Evolutionary conservation across 192 early-diverging fungal genomes (phyloP).

Genomic region (Pilobolus umbonatus): DNA sequence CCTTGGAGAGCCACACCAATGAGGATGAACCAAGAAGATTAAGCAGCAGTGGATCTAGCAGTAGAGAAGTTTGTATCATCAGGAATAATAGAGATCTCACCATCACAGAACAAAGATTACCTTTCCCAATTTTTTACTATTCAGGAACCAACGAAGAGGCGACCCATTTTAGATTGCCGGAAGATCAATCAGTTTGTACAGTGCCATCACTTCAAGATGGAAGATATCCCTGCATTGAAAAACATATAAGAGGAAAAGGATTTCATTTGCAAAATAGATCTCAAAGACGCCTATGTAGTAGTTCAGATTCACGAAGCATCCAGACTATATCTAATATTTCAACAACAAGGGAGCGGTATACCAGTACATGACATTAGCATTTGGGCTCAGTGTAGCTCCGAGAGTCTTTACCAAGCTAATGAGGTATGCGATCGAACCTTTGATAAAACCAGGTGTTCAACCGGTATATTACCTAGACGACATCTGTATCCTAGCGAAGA

Average conservation of each 20-base stretch:
- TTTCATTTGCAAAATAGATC: conserved; percentile 5
- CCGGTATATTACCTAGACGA: conserved; percentile 13
- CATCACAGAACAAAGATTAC: not conserved
- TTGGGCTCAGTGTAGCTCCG: conserved; percentile 6
- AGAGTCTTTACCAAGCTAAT: conserved; percentile 6
- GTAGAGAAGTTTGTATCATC: not conserved
- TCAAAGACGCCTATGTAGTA: no score
- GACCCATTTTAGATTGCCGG: not conserved
- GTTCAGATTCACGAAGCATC: conserved; percentile 3
- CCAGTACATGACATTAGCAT: not conserved
- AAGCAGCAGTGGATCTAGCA: not conserved
- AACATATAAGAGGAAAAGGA: conserved; percentile 3
- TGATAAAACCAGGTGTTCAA: not conserved
- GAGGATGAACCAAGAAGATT: not conserved
- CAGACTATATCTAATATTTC: not conserved
- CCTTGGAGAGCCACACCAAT: not conserved
- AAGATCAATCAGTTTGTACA: not conserved
- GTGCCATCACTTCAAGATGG: conserved; percentile 16
- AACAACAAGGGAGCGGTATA: not conserved
- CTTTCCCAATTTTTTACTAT: not conserved
- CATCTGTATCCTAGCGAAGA: not conserved
- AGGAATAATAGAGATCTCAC: not conserved
- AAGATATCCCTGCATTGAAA: not conserved
- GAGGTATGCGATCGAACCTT: conserved; percentile 3
- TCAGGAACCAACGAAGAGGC: not conserved